phyloP scores from a whole-genome alignment of 2,329 filamentous ascomycete genomes.

The Pleochaeta shiraiana region DNA sequence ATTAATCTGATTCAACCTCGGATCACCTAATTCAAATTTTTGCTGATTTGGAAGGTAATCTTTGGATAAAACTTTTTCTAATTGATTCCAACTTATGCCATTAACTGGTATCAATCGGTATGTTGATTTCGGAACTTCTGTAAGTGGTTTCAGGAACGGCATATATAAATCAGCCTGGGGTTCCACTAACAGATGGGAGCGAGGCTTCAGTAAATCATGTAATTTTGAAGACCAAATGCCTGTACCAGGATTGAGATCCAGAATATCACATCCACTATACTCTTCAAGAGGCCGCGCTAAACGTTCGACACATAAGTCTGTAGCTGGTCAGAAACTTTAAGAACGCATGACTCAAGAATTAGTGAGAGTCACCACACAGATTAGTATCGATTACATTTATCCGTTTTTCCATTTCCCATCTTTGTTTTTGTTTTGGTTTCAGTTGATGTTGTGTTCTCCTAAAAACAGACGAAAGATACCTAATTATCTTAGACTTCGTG shows the following conservation, averaged over 20 bases:
- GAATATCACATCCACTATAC: slow-evolving; percentile 58
- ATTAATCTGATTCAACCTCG: slow-evolving; percentile 31
- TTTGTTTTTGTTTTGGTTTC: too few relatives aligned
- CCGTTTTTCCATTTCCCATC: slow-evolving; percentile 19
- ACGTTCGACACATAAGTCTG: slow-evolving; percentile 29
- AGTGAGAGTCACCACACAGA: slow-evolving; percentile 22
- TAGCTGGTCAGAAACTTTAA: slow-evolving; percentile 4
- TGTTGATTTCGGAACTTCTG: slow-evolving; percentile 25
- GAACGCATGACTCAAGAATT: too few relatives aligned
- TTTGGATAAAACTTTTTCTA: slow-evolving; percentile 29
- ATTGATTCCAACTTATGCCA: slow-evolving; percentile 37
- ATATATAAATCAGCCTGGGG: slow-evolving; percentile 36
- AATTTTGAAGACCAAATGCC: slow-evolving; percentile 63
- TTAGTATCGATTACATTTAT: slow-evolving; percentile 30
- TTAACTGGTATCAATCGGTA: slow-evolving; percentile 31
- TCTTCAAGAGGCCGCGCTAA: slow-evolving; percentile 45
- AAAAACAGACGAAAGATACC: too few relatives aligned
- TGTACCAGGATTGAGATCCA: slow-evolving; percentile 67
- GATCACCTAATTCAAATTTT: slow-evolving; percentile 17
- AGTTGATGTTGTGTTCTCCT: too few relatives aligned
- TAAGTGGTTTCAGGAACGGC: slow-evolving; percentile 36
- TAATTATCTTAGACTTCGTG: too few relatives aligned
- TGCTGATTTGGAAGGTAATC: slow-evolving; percentile 32
- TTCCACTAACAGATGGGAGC: slow-evolving; percentile 69
- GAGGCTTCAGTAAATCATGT: slow-evolving; percentile 51